A percentile compares a stretch with the other conserved stretches of the same genome.
Conservation (phyloP, 176 grass and related monocot genomes). For the Paspalum notatum region DNA sequence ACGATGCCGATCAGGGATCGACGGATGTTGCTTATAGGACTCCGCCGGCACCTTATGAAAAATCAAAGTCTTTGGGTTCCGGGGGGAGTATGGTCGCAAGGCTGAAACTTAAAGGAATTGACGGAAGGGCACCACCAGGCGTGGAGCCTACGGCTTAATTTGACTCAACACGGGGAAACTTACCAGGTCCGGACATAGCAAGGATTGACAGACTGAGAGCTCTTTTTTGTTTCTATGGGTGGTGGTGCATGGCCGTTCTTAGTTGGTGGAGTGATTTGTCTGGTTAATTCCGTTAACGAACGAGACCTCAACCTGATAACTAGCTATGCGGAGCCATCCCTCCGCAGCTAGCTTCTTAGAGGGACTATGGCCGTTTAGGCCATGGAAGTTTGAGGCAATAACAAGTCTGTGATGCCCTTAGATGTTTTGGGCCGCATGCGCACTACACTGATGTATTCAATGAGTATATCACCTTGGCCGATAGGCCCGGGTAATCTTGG, state of each 20-base stretch:
- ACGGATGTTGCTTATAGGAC: conserved; percentile 70
- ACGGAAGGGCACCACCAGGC: conserved; percentile 39
- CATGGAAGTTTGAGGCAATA: conserved; percentile 86
- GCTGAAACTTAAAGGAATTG: conserved; percentile 84
- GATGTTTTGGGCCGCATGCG: conserved; percentile 66
- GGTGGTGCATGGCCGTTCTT: too few species aligned
- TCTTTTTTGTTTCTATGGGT: too few species aligned
- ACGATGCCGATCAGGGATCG: conserved; percentile 54
- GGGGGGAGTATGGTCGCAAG: conserved; percentile 1
- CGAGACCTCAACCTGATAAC: conserved; percentile 74
- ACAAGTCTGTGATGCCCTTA: conserved; percentile 84
- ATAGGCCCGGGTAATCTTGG: not conserved
- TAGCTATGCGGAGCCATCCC: conserved; percentile 41
- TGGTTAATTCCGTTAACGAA: conserved; percentile 59
- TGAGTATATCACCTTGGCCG: not conserved
- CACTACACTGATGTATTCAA: conserved; percentile 45
- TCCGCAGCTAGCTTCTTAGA: conserved; percentile 65
- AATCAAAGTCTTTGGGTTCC: not conserved
- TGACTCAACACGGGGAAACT: conserved; percentile 54
- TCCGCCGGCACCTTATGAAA: conserved; percentile 78
- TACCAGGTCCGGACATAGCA: conserved; percentile 57
- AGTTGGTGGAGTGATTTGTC: conserved; percentile 53
- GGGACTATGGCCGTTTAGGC: conserved; percentile 75
- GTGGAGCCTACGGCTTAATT: conserved; percentile 42
- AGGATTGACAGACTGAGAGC: too few species aligned